Evolutionary conservation across 2,329 filamentous ascomycete species (phyloP), one percentile per base, ranked within the genome.

Genomic region (Penicillium sp.): DNA sequence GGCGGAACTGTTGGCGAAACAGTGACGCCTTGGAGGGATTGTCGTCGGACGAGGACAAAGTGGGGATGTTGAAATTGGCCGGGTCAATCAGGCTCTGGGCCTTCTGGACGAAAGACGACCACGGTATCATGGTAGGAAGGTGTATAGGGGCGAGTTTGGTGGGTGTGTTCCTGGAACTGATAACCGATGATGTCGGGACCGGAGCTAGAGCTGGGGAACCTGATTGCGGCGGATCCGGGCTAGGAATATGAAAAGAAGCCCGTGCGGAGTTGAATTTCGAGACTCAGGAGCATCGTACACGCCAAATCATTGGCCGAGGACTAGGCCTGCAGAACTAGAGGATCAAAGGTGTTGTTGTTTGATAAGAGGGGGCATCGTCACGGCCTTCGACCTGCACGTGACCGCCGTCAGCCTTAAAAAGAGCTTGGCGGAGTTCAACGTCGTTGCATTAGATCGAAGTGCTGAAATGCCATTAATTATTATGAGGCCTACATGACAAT

Each of bases 1-100:
- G 88, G 63, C 94, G 91, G 79, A 99, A 99, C 77, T 99, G 94
- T 74, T 89, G 88, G 78, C 94, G 92, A 79, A 97, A 99, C 55
- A 97, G 85, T 48, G 89, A 88, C 52, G 92, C 87, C 79, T 97
- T 97, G 70, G 92, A 93, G 47, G 92, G 92, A 71, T 91, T 89
- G 60, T 84, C 85, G 75, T 94, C 90, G 55, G 88, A 85, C 68
- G 86, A 84, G 64, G 87, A 86, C 56, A 90, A 82, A 63, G 86
- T 85, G 60, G 90, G 80, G 66, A 90, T 86, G 72, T 88, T 86
- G 69, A 89, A 87, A 72, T 91, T 87, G 62, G 89, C 89, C 50
- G 92, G 90, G 75, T 97, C 93, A 78, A 97, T 95, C 77, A 96
- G 83, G 77, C 92, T 91, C 81, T 96, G 92, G 64, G 92, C 92